Base-by-base conservation (phyloP, 495 filamentous ascomycete species). In the Podospora bellae-mahoneyi region DNA sequence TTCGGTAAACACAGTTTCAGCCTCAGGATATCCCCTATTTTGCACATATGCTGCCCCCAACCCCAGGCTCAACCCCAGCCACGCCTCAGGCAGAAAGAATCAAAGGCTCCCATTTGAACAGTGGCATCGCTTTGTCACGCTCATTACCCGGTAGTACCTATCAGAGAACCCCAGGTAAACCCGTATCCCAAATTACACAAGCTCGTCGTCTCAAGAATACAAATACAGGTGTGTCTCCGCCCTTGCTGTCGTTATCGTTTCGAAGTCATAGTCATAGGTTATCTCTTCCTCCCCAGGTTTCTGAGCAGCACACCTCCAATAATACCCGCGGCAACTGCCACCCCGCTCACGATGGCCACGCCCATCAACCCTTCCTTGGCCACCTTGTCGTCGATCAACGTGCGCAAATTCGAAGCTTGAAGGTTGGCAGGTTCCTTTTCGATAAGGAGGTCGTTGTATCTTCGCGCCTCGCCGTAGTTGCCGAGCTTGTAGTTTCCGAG, bases 401-500 rank as follows among this genome's bases (percentile, higher is more conserved):
- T 81, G 70, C 90, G 87, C 74, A 99, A 81, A 79, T 94, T 96
- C 28, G 85, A 83, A 20, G 95, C 93, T 77, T 99, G 95, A 69
- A 96, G 76, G 78, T 98, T 99, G 30, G 81, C 87, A 1, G 92
- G 93, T 79, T 99, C 95, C 71, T 92, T 89, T 56, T 96, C 92
- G 28, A 98, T 80, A 64, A 99, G 82, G 19, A 92, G 81, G 69
- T 99, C 95, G 76, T 99, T 99, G 82, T 97, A 98, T 76, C 90
- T 84, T 71, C 94, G 84, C 57, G 95, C 94, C 77, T 99, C 94
- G 30, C 88, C 93, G 76, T 96, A 99, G 83, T 97, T 98, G 54
- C 95, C 96, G 9, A 99, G 88, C 82, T 97, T 96, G 88, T 93
- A 99, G 82, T 99, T 96, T 63, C 95, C 95, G 26, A 99, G 85